Evolutionary conservation across 805 yeast genomes (phyloP), one percentile per base, ranked within the genome.

Genomic region (Yamadazyma akitaensis): DNA sequence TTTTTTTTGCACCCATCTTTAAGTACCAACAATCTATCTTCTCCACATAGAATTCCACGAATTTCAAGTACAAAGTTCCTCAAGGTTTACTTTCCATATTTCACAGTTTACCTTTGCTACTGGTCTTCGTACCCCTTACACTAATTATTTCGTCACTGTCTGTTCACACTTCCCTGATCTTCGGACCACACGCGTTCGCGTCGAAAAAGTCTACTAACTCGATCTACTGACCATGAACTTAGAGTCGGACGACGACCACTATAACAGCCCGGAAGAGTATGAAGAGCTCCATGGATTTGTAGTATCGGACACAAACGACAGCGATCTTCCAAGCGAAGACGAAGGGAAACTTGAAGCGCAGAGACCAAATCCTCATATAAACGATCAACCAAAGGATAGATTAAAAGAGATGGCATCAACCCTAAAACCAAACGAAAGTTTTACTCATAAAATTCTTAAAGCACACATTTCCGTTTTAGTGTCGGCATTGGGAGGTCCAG

Each of bases 401-500:
- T 50, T 65, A 8, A 50, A 51, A 32, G 44, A 48, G 14, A 42
- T 70, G 47, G 57, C 65, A 8, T 43, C 60, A 2, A 42, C 54
- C 2, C 50, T 65, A 25, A 62, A 58, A 34, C 68, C 72, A 14
- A 63, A 66, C 39, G 70, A 67, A 50, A 53, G 68, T 16, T 62
- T 53, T 44, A 57, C 73, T 2, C 69, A 69, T 40, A 68, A 68
- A 49, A 57, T 81, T 13, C 63, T 84, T 34, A 76, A 77, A 51
- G 88, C 94, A 0, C 89, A 88, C 63, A 84, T 92, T 28, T 78
- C 91, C 12, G 81, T 88, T 37, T 73, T 91, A 34, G 88, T 90
- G 3, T 80, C 96, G 3, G 96, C 98, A 0, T 73, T 92, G 2
- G 99, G 99, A 44, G 98, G 97, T 1, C 78, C 84, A 0, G 97